Evolutionary conservation across 306 rosid species (phyloP).

Genomic region (Ormosia semicastrata): DNA sequence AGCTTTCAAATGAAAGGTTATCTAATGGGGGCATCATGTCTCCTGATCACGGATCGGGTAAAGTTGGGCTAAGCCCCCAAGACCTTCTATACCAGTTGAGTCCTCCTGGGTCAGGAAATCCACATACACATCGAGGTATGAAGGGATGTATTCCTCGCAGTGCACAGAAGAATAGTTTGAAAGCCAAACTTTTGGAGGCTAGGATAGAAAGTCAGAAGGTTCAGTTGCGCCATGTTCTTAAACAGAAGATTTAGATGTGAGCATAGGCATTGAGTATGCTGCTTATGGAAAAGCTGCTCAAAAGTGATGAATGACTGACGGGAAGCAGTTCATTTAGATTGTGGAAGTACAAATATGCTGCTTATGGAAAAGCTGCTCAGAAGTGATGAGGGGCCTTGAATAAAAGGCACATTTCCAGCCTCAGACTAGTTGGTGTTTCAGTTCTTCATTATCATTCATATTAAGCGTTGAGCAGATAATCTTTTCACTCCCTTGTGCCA

Average conservation of each 20-base stretch:
- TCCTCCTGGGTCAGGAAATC: conserved; percentile 60
- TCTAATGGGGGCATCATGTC: conserved; percentile 54
- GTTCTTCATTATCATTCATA: conserved; percentile 28
- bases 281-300: no score
- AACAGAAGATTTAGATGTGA: conserved; percentile 68
- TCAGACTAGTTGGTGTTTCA: conserved; percentile 18
- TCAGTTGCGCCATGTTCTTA: conserved; percentile 90
- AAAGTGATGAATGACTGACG: not conserved
- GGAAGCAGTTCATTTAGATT: conserved; percentile 30
- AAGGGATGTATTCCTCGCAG: conserved; percentile 82
- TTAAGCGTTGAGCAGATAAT: conserved; percentile 26
- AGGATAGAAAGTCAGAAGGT: conserved; percentile 86
- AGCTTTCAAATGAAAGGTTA: conserved; percentile 74
- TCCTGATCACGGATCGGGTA: conserved; percentile 64
- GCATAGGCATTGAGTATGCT: not conserved
- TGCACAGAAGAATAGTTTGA: conserved; percentile 71
- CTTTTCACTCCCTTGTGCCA: conserved; percentile 6
- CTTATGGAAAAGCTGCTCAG: conserved; percentile 36
- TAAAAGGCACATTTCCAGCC: conserved; percentile 31
- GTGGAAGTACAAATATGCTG: conserved; percentile 16
- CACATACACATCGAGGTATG: conserved; percentile 58
- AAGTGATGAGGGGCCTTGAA: conserved; percentile 35
- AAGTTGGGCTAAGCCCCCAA: conserved; percentile 66
- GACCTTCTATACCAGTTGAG: conserved; percentile 68
- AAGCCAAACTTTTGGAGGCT: conserved; percentile 88